Base-by-base conservation (phyloP, 257 asterid species). In the Penstemon eatonii region DNA sequence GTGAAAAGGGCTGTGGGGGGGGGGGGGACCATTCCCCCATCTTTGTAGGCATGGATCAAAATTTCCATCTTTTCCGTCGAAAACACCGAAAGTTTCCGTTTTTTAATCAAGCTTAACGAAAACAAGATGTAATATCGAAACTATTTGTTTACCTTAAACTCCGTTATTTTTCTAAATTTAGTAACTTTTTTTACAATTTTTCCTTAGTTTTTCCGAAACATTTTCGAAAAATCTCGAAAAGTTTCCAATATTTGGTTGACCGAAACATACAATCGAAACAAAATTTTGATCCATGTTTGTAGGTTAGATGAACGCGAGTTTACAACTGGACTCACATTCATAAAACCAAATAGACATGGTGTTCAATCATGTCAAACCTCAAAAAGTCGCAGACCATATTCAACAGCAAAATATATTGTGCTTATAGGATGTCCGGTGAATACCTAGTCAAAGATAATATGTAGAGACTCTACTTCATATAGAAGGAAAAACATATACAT, bases 241-340 rank as follows among this genome's bases (percentile, higher is more conserved):
- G 18, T 15, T 15, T 15, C 18, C 18, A 15, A 15, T 15, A 15
- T 15, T 15, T 15, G 18, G 18, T 15, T 15, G 18, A 15, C 18
- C 18, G 18, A 15, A 15, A 15, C 18, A 15, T 15, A 15, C 18
- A 15, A 15, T 15, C 18, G 18, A 15, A 15, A 15, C 18, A 15
- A 15, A 15, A 15, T 15, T 15, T 15, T 15, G 18, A 15, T 15
- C 57, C 44, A 49, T 53, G 4, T 47, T 47, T 56, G 7, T 15
- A 61, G 70, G 71, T 5, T 60, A 68, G 51, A 15, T 37, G 57
- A 60, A 60, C 56, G 61, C 37, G 63, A 18, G 10, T 57, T 65
- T 69, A 49, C 68, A 63, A 68, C 63, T 63, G 70, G 47, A 41
- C 64, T 18, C 53, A 63, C 46, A 53, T 55, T 54, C 54, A 47